Conservation (phyloP, 176 grass and related monocot genomes). For the Carex littledalei region DNA sequence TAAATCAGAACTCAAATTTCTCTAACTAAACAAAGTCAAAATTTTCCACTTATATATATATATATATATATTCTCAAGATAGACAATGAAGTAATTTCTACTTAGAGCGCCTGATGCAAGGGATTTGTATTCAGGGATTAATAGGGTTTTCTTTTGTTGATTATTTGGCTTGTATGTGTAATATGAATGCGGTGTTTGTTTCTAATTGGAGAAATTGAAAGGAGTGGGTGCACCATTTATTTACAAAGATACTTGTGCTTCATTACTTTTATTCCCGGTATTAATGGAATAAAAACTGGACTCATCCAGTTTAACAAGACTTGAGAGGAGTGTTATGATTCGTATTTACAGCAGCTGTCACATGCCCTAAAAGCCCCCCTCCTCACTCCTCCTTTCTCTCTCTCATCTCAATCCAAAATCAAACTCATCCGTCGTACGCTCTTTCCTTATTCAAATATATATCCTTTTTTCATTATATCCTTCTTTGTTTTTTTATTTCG, state of each 20-base stretch:
- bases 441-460: conserved; percentile 19
- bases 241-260: neutral
- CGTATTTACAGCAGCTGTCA: conserved; percentile 5
- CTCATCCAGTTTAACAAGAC: neutral
- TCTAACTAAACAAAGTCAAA: neutral
- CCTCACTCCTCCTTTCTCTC: neutral
- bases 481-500: neutral
- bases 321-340: neutral
- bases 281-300: neutral
- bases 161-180: neutral
- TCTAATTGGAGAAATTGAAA: neutral
- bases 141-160: neutral
- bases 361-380: neutral
- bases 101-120: neutral
- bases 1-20: neutral
- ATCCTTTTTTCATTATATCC: neutral
- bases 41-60: neutral
- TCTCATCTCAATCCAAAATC: neutral
- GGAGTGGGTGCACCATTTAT: neutral
- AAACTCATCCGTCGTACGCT: neutral
- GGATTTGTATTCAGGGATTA: neutral
- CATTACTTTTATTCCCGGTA: neutral
- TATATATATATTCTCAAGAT: neutral
- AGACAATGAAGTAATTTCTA: neutral
- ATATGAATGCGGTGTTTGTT: neutral